Evolutionary conservation across 1,284 basidiomycete species (phyloP).

Genomic region (Puccinia horiana): DNA sequence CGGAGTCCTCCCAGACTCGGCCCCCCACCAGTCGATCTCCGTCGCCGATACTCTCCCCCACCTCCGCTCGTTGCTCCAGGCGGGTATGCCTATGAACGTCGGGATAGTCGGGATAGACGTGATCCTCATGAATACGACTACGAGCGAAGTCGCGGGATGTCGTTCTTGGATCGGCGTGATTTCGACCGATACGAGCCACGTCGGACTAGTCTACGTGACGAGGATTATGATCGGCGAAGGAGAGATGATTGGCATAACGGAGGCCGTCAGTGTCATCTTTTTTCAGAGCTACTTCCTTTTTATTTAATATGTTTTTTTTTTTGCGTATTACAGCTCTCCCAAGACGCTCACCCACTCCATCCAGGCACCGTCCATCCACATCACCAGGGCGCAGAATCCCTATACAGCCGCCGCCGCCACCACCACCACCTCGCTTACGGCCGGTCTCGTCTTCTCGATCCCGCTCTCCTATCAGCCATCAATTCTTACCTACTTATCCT

Average conservation of each 20-base stretch:
- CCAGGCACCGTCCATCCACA: conserved; percentile 22
- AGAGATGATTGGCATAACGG: conserved; percentile 40
- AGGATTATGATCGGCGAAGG: conserved; percentile 47
- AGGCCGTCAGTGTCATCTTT: conserved; percentile 21
- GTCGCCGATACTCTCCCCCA: conserved; percentile 39
- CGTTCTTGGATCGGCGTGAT: conserved; percentile 32
- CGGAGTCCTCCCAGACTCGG: conserved; percentile 40
- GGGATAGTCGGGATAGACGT: conserved; percentile 34
- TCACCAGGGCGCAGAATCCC: conserved; percentile 29
- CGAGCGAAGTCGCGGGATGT: conserved; percentile 19
- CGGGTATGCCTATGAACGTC: conserved; percentile 28
- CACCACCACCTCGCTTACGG: conserved; percentile 26
- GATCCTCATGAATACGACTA: conserved; percentile 18
- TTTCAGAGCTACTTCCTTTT: not conserved
- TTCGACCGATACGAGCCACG: conserved; percentile 46
- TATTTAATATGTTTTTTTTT: not conserved
- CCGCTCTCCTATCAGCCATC: conserved; percentile 12
- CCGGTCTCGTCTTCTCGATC: conserved; percentile 29
- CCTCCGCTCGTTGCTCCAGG: conserved; percentile 2
- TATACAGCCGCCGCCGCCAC: conserved; percentile 30
- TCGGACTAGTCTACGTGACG: conserved; percentile 18
- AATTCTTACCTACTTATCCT: conserved; percentile 26
- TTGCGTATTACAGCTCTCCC: not conserved
- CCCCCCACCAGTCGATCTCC: conserved; percentile 29
- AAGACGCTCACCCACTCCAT: conserved; percentile 15